These are phyloP conservation scores for Emericellopsis atlantica DNA, from an alignment of 2,329 filamentous ascomycete genomes.

Conservation along the genomic window DNA sequence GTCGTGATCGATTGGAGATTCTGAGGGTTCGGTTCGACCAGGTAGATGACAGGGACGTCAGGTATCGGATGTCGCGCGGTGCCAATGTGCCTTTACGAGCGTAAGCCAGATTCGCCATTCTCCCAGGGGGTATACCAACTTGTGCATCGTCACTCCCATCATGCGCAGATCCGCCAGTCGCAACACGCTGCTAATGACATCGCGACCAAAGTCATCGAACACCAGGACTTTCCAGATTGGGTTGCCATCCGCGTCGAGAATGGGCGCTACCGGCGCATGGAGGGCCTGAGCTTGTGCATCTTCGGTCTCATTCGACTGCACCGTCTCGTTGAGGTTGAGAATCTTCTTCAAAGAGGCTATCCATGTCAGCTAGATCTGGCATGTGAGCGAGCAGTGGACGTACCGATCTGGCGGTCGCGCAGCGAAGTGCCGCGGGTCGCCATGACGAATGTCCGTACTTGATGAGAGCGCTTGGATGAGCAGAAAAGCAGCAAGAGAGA, in stretches of 20 bases:
- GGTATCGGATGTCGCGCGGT: conserved; percentile 79
- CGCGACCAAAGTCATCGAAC: conserved; percentile 80
- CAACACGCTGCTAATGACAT: conserved; percentile 94
- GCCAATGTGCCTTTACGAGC: conserved; percentile 55
- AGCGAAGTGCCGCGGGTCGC: conserved; percentile 31
- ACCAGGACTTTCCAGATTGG: conserved; percentile 97
- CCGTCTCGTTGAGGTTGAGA: conserved; percentile 79
- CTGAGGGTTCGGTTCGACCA: conserved; percentile 75
- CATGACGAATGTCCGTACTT: conserved; percentile 18
- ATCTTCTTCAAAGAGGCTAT: conserved; percentile 88
- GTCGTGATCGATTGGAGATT: conserved; percentile 76
- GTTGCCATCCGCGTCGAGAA: conserved; percentile 76
- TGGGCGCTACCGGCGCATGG: conserved; percentile 58
- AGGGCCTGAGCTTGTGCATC: conserved; percentile 53
- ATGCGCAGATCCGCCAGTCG: conserved; percentile 84
- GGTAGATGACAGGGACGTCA: conserved; percentile 90
- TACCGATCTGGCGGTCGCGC: conserved; percentile 39
- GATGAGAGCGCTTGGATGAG: no score
- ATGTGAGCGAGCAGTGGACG: conserved; percentile 1
- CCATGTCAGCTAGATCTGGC: conserved; percentile 2
- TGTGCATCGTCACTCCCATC: conserved; percentile 93
- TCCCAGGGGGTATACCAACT: conserved; percentile 39
- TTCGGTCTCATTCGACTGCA: conserved; percentile 45
- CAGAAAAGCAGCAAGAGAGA: no score
- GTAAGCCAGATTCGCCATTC: conserved; percentile 9